Percentiles rank a stretch among this genome's conserved stretches.
phyloP scores from a whole-genome alignment of 768 basidiomycete genomes.

The Leucosporidium scottii region DNA sequence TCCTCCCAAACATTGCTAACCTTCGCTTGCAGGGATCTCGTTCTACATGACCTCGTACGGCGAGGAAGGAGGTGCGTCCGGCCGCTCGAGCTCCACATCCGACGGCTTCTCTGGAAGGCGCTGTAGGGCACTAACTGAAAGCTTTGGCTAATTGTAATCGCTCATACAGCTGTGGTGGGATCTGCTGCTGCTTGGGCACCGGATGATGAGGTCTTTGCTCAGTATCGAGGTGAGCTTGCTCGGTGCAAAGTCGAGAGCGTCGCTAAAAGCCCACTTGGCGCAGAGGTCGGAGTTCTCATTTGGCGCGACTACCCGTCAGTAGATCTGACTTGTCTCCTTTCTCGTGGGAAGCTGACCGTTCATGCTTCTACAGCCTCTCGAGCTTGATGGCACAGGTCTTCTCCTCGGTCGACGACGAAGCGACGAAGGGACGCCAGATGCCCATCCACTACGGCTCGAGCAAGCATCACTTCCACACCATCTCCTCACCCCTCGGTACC shows the following conservation, averaged over 20 bases:
- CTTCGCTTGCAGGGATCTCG: conserved; percentile 7
- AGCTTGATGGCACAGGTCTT: conserved; percentile 88
- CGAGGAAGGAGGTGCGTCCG: conserved; percentile 15
- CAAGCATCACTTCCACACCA: conserved; percentile 81
- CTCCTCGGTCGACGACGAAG: conserved; percentile 70
- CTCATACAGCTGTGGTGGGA: conserved; percentile 17
- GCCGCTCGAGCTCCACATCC: not conserved
- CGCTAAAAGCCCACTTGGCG: conserved; percentile 9
- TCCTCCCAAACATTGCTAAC: not conserved
- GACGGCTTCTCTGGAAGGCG: conserved; percentile 48
- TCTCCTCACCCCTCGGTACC: conserved; percentile 86
- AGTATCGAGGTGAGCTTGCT: conserved; percentile 64
- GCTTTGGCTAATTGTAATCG: not conserved
- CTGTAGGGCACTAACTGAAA: conserved; percentile 60
- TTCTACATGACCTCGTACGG: conserved; percentile 39
- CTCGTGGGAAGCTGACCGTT: too few relatives aligned
- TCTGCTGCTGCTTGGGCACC: conserved; percentile 74
- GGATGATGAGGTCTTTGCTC: conserved; percentile 88
- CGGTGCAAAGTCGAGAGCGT: not conserved
- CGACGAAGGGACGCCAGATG: conserved; percentile 51
- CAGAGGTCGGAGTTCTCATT: conserved; percentile 61
- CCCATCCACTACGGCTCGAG: conserved; percentile 75
- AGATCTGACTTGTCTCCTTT: not conserved
- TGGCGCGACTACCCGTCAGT: conserved; percentile 66
- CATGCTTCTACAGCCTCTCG: conserved; percentile 46